phyloP scores from a whole-genome alignment of 2,329 filamentous ascomycete genomes.

The Hypomyces perniciosus region DNA sequence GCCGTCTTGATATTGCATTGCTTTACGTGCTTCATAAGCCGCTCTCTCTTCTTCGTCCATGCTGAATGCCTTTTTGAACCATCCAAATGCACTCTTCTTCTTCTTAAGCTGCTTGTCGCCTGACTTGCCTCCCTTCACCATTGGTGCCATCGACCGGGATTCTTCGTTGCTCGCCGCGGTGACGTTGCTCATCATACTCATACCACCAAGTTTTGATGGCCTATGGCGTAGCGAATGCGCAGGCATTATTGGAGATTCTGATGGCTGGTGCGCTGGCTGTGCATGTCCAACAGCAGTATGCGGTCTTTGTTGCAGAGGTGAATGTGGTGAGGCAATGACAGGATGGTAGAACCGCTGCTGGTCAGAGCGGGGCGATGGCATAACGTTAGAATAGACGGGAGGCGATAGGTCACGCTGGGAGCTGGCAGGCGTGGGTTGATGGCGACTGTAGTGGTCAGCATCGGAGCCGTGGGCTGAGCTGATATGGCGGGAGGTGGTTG shows the following conservation, averaged over 20 bases:
- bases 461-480: slow-evolving; percentile 47
- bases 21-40: slow-evolving; percentile 51
- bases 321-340: slow-evolving; percentile 57
- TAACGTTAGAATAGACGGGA: slow-evolving; percentile 19
- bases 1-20: slow-evolving; percentile 37
- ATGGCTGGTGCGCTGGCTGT: slow-evolving; percentile 23
- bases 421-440: slow-evolving; percentile 27
- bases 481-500: slow-evolving; percentile 24
- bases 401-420: slow-evolving; percentile 24
- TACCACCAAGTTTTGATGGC: slow-evolving; percentile 46
- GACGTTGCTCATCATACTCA: slow-evolving; percentile 53
- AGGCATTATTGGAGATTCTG: slow-evolving; percentile 26
- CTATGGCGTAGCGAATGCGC: slow-evolving; percentile 40
- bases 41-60: slow-evolving; percentile 58
- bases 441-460: slow-evolving; percentile 33
- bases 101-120: slow-evolving; percentile 49
- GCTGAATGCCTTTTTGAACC: slow-evolving; percentile 62
- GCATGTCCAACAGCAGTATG: slow-evolving; percentile 40
- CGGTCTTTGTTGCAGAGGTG: slow-evolving; percentile 54
- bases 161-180: slow-evolving; percentile 41
- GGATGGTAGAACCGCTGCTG: slow-evolving; percentile 52
- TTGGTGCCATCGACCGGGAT: slow-evolving; percentile 19
- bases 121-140: slow-evolving; percentile 22
- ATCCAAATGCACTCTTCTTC: slow-evolving; percentile 62
- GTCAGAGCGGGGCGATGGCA: slow-evolving; percentile 31